Percentiles rank a stretch among this genome's conserved stretches.
phyloP scores from a whole-genome alignment of 2,329 filamentous ascomycete species.

The Colletotrichum spaethianum region DNA sequence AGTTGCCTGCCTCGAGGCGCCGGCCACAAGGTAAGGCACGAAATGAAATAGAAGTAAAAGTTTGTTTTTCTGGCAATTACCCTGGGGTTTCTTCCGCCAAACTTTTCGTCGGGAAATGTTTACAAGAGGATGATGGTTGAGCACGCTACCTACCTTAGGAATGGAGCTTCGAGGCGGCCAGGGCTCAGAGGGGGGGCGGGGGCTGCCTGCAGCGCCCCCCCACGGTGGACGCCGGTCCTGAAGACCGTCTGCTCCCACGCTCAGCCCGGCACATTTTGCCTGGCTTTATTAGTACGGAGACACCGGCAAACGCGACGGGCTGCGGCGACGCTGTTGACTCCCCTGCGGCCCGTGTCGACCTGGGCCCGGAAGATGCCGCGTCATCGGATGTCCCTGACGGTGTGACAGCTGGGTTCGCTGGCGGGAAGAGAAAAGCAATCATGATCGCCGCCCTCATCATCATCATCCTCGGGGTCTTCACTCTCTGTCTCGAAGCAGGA shows the following conservation, averaged over 20 bases:
- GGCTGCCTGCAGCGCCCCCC: no score
- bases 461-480: neutral
- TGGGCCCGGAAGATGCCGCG: slow-evolving; percentile 4
- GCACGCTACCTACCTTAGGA: no score
- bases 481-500: neutral
- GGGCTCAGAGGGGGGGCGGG: no score
- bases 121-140: neutral
- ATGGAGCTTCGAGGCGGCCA: neutral
- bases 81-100: no score
- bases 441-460: neutral
- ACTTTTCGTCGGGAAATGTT: no score
- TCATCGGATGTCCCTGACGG: neutral
- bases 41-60: no score
- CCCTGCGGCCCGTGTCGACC: neutral
- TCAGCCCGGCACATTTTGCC: neutral
- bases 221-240: no score
- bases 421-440: neutral
- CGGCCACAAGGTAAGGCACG: no score
- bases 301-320: neutral
- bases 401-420: neutral
- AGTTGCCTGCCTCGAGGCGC: neutral
- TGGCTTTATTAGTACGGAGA: neutral
- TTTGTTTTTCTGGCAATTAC: no score
- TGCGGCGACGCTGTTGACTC: neutral
- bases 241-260: neutral